Evolutionary conservation across 2,329 filamentous ascomycete genomes (phyloP).

Genomic region (Paecilomyces sp.): DNA sequence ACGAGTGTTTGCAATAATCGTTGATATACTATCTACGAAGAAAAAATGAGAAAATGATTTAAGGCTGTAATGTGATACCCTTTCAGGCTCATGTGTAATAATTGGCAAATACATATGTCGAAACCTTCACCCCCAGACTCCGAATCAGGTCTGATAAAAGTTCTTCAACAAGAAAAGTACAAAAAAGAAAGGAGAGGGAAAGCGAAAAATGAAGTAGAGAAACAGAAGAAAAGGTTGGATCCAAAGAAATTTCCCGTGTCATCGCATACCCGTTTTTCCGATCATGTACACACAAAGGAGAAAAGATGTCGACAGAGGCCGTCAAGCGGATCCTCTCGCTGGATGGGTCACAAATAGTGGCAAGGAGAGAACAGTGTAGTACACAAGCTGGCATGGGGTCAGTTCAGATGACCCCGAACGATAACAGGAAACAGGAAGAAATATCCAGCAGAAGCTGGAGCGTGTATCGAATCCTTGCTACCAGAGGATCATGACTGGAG

Average conservation of each 20-base stretch:
- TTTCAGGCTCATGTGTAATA: not conserved
- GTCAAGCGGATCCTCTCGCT: not conserved
- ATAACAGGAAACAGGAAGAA: constrained; percentile 14
- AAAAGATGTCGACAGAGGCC: not conserved
- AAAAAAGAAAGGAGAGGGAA: not conserved
- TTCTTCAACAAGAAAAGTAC: not conserved
- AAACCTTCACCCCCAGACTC: not conserved
- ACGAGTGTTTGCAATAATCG: not conserved
- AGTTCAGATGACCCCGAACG: not conserved
- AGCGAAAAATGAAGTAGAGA: not conserved
- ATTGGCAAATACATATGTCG: not conserved
- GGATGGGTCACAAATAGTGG: not conserved
- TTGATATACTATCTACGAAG: not conserved
- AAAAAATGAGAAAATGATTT: not conserved
- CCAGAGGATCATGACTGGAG: constrained; percentile 21
- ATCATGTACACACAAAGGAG: constrained; percentile 3
- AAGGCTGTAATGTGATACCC: not conserved
- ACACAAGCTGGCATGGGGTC: not conserved
- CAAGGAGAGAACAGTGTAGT: not conserved
- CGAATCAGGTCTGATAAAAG: not conserved
- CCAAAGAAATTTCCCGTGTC: not conserved
- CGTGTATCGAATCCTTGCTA: constrained; percentile 6
- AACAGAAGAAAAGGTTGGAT: not conserved
- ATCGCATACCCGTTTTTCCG: constrained; percentile 1
- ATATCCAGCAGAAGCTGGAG: constrained; percentile 1